Conservation (phyloP, 139 green algal species). For the Pleodorina starrii region DNA sequence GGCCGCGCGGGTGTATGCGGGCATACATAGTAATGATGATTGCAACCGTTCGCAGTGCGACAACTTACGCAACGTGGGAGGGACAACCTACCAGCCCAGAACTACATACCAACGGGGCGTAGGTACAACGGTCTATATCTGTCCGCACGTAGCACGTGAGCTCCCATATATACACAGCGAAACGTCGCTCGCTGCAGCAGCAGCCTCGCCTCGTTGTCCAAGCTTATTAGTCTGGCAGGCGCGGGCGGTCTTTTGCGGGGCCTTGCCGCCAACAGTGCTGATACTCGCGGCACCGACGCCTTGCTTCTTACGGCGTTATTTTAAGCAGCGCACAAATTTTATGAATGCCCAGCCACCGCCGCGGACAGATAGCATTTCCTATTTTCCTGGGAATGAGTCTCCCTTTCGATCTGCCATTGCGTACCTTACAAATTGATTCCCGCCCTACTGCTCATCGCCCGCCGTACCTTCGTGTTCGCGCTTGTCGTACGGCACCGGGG, state of each 20-base stretch:
- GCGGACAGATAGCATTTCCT: not conserved
- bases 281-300: no score
- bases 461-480: not conserved
- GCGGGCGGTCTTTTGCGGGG: no score
- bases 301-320: no score
- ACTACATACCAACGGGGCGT: not conserved
- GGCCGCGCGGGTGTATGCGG: no score
- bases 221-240: no score
- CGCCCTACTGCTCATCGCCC: no score
- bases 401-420: not conserved
- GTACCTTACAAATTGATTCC: not conserved
- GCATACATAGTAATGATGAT: not conserved
- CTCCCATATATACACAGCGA: not conserved
- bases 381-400: not conserved
- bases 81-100: not conserved
- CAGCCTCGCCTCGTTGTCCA: no score
- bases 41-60: not conserved
- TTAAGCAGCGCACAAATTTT: not conserved
- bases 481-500: conserved; percentile 17
- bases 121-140: not conserved
- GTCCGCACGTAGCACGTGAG: not conserved
- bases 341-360: not conserved
- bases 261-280: no score
- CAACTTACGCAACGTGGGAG: not conserved
- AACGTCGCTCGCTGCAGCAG: no score